Base-by-base conservation (phyloP, 345 rosid species). In the Pseudoturritis turrita region DNA sequence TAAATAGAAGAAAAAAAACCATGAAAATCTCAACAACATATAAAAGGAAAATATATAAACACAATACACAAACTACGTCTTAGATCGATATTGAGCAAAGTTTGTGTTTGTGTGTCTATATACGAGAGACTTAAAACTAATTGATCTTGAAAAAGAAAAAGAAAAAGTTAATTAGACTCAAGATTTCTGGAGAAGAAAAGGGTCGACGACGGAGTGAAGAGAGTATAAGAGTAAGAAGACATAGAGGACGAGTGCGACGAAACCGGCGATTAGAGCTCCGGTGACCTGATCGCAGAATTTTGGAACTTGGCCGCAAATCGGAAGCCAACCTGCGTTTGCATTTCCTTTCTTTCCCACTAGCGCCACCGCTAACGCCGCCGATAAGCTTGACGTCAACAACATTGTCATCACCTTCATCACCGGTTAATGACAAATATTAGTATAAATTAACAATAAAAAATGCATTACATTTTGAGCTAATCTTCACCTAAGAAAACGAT, bases 341-440 rank as follows among this genome's bases (percentile, higher is more conserved):
- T 83, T 86, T 47, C 97, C 92, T 70, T 80, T 83, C 79, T 86
- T 89, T 2, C 97, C 94, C 21, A 91, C 91, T 59, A 79, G 78
- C 56, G 88, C 95, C 18, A 91, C 78, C 5, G 96, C 95, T 83
- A 93, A 13, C 3, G 97, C 95, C 0, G 95, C 91, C 44, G 98
- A 85, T 4, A 83, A 37, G 77, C 96, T 86, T 13, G 96, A 89
- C 10, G 78, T 74, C 4, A 89, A 74, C 36, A 91, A 52, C 82
- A 85, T 46, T 14, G 85, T 75, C 68, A 75, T 75, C 21, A 75
- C 70, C 79, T 75, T 52, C 43, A 65, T 53, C 28, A 64, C 25
- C 58, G 33, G 33, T 72, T 26, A 65, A 5, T 7, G 17, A 65
- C 43, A 56, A 18, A 37, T n/a, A 10, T 22, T 61, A 55, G 68